phyloP scores from a whole-genome alignment of 2,329 filamentous ascomycete species.

The Bimuria novae-zelandiae region DNA sequence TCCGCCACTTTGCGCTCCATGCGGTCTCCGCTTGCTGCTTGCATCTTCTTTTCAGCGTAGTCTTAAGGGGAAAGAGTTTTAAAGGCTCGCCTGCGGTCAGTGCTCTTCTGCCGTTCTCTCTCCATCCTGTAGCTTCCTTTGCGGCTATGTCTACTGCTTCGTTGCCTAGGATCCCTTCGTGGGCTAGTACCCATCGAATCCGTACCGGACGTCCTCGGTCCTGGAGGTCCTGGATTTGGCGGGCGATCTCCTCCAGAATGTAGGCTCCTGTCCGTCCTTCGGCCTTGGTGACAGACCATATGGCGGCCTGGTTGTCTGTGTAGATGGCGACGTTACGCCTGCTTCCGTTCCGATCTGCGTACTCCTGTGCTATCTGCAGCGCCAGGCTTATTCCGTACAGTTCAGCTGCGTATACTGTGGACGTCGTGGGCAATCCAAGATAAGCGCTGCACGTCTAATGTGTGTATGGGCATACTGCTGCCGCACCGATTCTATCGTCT shows the following conservation, averaged over 20 bases:
- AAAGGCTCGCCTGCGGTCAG: neutral
- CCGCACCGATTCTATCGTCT: constrained; percentile 19
- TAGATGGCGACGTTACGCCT: constrained; percentile 18
- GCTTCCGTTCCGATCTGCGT: constrained; percentile 14
- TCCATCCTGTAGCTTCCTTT: neutral
- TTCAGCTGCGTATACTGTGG: constrained; percentile 19
- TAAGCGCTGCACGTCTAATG: constrained; percentile 17
- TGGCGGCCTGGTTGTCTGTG: constrained; percentile 24
- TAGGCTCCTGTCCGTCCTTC: constrained; percentile 19
- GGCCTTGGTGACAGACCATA: constrained; percentile 17
- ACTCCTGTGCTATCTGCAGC: constrained; percentile 21
- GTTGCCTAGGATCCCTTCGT: constrained; percentile 21
- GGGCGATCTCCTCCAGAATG: constrained; percentile 20
- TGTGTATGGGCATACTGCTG: constrained; percentile 19
- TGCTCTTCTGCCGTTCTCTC: neutral
- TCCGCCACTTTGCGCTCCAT: too few species aligned
- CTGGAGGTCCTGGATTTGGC: constrained; percentile 15
- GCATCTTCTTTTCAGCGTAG: too few species aligned
- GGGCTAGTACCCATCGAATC: constrained; percentile 15
- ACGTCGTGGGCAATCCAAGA: constrained; percentile 15
- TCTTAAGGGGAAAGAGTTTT: too few species aligned
- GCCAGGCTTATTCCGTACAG: constrained; percentile 23
- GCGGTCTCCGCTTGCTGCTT: too few species aligned
- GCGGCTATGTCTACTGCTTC: constrained; percentile 17
- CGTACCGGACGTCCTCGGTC: constrained; percentile 12